These are phyloP conservation scores for Moniliophthora roreri DNA, from an alignment of 1,284 basidiomycete genomes.

Conservation along the genomic window DNA sequence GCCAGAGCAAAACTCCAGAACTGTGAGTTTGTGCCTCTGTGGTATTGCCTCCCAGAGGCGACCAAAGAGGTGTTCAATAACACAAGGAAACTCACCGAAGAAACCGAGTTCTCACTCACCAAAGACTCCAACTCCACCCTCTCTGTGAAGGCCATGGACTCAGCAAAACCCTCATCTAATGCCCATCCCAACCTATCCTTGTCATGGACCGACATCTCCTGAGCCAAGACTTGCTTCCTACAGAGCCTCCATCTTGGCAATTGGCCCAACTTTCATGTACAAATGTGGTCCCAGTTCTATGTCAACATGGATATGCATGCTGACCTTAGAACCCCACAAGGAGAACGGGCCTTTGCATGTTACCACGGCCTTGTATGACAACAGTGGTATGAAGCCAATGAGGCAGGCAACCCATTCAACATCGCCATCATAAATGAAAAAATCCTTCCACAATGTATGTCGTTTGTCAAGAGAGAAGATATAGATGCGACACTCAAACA, in stretches of 20 bases:
- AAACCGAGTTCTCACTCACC: neutral
- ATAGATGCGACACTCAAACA: neutral
- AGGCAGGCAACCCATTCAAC: neutral
- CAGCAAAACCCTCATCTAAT: constrained; percentile 1
- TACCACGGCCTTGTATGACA: constrained; percentile 2
- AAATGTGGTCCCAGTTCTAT: constrained; percentile 7
- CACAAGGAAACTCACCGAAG: neutral
- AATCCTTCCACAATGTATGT: neutral
- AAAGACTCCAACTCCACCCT: neutral
- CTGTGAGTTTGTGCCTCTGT: neutral
- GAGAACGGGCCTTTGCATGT: neutral
- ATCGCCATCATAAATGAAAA: constrained; percentile 4
- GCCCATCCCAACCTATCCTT: constrained; percentile 1
- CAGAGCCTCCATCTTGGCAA: neutral
- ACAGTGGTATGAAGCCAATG: constrained; percentile 1
- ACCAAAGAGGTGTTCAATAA: neutral
- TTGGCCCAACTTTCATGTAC: neutral
- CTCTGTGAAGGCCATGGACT: neutral
- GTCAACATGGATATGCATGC: constrained; percentile 9
- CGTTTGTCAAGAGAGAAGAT: neutral
- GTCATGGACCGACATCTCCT: neutral
- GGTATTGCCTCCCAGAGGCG: constrained; percentile 3
- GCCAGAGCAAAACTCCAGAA: neutral
- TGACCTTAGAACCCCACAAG: neutral
- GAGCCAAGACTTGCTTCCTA: constrained; percentile 4